Percentiles rank a stretch among this genome's conserved stretches.
Evolutionary conservation across 805 yeast genomes (phyloP).

Genomic region (Teunomyces cretensis): DNA sequence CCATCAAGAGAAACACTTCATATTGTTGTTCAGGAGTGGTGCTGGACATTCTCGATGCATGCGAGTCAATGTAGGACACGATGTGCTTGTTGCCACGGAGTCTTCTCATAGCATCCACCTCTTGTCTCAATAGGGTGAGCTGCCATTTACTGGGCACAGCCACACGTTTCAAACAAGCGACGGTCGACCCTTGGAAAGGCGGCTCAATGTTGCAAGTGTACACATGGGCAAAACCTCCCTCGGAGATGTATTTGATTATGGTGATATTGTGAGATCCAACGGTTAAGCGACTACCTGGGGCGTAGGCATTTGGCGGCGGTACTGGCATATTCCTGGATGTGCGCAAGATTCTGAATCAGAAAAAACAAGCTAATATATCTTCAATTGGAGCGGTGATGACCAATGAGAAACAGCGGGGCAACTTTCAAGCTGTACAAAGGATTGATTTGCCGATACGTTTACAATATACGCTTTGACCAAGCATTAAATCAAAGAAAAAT

Average conservation of each 20-base stretch:
- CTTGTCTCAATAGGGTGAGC: conserved; percentile 81
- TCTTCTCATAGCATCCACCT: conserved; percentile 96
- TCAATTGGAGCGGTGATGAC: background rate
- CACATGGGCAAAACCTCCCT: conserved; percentile 96
- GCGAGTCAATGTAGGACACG: conserved; percentile 92
- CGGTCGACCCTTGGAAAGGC: conserved; percentile 48
- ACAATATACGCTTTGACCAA: background rate
- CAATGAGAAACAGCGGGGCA: background rate
- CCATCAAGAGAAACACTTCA: conserved; percentile 80
- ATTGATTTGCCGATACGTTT: background rate
- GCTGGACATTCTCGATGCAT: conserved; percentile 68
- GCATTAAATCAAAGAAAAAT: background rate
- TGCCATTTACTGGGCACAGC: conserved; percentile 88
- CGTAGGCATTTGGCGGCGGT: conserved; percentile 63
- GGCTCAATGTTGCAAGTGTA: conserved; percentile 75
- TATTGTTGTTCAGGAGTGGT: conserved; percentile 48
- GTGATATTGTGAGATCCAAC: conserved; percentile 82
- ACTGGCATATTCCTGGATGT: conserved; percentile 18
- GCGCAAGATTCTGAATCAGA: background rate
- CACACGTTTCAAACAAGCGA: conserved; percentile 91
- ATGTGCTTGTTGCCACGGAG: conserved; percentile 74
- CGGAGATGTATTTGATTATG: conserved; percentile 70
- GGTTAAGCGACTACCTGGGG: conserved; percentile 73
- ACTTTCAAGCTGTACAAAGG: background rate
- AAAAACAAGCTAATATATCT: background rate